Conservation (phyloP, 179 eudicot species). For the Drosera spatulata region DNA sequence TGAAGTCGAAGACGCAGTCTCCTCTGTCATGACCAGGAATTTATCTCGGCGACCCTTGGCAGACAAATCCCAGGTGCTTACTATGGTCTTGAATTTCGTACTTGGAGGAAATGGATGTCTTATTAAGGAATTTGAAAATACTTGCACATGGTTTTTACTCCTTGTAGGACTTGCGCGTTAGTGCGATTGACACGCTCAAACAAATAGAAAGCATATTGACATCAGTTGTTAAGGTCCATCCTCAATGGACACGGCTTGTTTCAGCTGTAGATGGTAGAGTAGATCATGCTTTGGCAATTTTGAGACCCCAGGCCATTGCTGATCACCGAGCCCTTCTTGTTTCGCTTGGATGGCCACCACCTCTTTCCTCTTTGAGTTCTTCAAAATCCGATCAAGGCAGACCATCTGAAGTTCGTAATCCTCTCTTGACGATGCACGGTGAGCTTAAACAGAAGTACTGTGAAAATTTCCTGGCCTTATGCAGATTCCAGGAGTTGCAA, state of each 20-base stretch:
- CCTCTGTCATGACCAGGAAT: constrained; percentile 54
- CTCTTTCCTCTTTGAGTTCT: constrained; percentile 46
- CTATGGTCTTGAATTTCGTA: background rate
- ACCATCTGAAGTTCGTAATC: constrained; percentile 45
- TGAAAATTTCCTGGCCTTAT: constrained; percentile 72
- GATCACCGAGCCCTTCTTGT: constrained; percentile 74
- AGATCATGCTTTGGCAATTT: constrained; percentile 74
- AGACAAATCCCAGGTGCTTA: constrained; percentile 49
- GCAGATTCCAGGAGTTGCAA: constrained; percentile 75
- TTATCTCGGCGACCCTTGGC: constrained; percentile 29
- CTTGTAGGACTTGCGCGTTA: constrained; percentile 43
- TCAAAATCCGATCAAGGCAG: constrained; percentile 32
- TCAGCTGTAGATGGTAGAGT: constrained; percentile 90
- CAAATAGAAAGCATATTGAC: constrained; percentile 49
- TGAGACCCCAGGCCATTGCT: constrained; percentile 90
- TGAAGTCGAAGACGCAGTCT: constrained; percentile 86
- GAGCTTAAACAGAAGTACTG: constrained; percentile 66
- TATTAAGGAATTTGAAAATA: background rate
- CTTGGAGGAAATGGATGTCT: too few relatives aligned
- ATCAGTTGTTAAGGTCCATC: constrained; percentile 50
- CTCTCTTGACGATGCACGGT: constrained; percentile 65
- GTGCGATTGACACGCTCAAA: constrained; percentile 60
- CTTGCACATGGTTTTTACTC: constrained; percentile 5
- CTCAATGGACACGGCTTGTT: constrained; percentile 72
- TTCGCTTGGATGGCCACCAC: constrained; percentile 93